Conservation (phyloP, 2,329 filamentous ascomycete species). For the Verticillium longisporum region DNA sequence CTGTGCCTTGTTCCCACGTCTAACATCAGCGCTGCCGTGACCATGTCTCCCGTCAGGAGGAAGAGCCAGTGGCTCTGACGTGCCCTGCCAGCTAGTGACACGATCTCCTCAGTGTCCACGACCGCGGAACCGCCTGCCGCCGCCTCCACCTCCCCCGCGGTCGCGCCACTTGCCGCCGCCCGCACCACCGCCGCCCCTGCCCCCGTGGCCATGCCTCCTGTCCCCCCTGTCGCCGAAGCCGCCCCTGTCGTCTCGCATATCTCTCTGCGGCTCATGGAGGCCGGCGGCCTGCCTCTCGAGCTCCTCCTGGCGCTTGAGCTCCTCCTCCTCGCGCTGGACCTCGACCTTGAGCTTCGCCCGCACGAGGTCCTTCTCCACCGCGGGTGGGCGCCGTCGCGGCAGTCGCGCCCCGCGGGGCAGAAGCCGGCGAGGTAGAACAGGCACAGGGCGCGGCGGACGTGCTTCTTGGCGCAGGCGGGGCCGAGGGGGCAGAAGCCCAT, state of each 20-base stretch:
- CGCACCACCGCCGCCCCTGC: slow-evolving; percentile 15
- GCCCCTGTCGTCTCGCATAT: slow-evolving; percentile 28
- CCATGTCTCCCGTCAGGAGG: too few species aligned
- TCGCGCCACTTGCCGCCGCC: slow-evolving; percentile 25
- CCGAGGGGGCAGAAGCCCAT: slow-evolving; percentile 91
- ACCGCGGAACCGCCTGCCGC: slow-evolving; percentile 25
- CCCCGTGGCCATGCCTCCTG: slow-evolving; percentile 15
- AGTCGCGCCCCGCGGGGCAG: slow-evolving; percentile 74
- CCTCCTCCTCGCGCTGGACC: slow-evolving; percentile 43
- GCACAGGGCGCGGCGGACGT: slow-evolving; percentile 76
- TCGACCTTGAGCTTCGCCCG: slow-evolving; percentile 66
- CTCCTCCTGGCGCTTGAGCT: slow-evolving; percentile 33
- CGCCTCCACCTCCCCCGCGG: slow-evolving; percentile 16
- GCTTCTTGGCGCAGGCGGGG: slow-evolving; percentile 79
- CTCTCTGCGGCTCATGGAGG: slow-evolving; percentile 22
- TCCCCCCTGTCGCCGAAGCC: slow-evolving; percentile 13
- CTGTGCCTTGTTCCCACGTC: not conserved
- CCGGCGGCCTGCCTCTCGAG: slow-evolving; percentile 20
- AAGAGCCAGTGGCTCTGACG: too few species aligned
- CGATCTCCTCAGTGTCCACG: slow-evolving; percentile 10
- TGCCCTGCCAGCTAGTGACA: too few species aligned
- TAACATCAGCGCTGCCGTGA: not conserved
- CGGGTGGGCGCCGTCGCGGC: slow-evolving; percentile 76
- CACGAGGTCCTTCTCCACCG: slow-evolving; percentile 73
- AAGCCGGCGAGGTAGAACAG: slow-evolving; percentile 87